These are phyloP conservation scores for Pelagophyceae sp. DNA, from an alignment of 352 stramenopile species.

Conservation along the genomic window DNA sequence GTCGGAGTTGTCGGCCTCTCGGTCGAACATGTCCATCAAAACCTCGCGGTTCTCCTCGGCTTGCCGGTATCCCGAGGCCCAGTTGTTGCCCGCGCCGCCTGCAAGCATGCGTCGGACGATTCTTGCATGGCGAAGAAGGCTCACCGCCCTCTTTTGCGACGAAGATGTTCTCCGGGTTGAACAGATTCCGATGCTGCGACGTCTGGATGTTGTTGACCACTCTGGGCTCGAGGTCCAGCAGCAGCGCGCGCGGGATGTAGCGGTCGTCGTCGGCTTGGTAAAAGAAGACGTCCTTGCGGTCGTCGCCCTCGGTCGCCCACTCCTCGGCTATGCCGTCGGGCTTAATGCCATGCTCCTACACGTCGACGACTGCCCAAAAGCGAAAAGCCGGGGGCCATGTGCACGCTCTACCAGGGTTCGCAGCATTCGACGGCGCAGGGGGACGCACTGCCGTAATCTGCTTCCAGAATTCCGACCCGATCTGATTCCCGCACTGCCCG, in stretches of 20 bases:
- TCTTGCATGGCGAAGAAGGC: too few relatives aligned
- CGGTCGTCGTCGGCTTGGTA: conserved; percentile 95
- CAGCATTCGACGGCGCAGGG: too few relatives aligned
- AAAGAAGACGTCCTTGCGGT: conserved; percentile 99
- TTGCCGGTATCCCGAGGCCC: conserved; percentile 54
- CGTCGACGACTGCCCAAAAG: too few relatives aligned
- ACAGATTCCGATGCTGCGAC: conserved; percentile 63
- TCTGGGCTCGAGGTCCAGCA: conserved; percentile 94
- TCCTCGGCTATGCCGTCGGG: conserved; percentile 90
- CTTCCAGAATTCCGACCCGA: conserved; percentile 99
- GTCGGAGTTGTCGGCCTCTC: conserved; percentile 68
- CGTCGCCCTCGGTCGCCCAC: conserved; percentile 59
- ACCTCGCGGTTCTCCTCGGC: conserved; percentile 79
- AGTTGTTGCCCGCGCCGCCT: conserved; percentile 74
- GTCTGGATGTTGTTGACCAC: conserved; percentile 57
- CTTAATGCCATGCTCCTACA: conserved; percentile 97
- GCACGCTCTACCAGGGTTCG: too few relatives aligned
- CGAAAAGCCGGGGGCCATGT: too few relatives aligned
- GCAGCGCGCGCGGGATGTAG: conserved; percentile 91
- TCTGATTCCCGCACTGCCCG: conserved; percentile 99
- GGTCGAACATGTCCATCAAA: conserved; percentile 99
- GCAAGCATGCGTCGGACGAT: too few relatives aligned
- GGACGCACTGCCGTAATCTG: conserved; percentile 18
- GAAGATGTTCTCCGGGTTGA: conserved; percentile 99
- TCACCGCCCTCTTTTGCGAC: conserved; percentile 48